phyloP scores from a whole-genome alignment of 129 eudicot species.

The Gnaphalium uliginosum region DNA sequence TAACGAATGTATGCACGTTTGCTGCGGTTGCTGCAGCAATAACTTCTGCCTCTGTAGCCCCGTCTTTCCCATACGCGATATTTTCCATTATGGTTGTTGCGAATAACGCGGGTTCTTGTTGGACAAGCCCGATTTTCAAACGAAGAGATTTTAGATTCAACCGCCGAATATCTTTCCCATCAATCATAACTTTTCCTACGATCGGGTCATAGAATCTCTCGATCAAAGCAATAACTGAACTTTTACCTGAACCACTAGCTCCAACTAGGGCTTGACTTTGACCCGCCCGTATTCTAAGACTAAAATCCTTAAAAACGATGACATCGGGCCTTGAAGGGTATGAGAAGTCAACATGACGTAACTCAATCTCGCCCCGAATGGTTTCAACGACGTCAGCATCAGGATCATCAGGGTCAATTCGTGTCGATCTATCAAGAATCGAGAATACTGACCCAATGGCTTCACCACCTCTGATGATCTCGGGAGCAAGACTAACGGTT shows the following conservation, averaged over 20 bases:
- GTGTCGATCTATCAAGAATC: slow-evolving; percentile 73
- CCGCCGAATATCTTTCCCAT: slow-evolving; percentile 91
- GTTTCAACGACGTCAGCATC: slow-evolving; percentile 78
- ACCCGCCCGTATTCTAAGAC: slow-evolving; percentile 89
- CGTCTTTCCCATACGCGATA: slow-evolving; percentile 93
- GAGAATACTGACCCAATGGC: slow-evolving; percentile 91
- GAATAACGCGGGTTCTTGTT: slow-evolving; percentile 89
- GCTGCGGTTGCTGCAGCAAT: slow-evolving; percentile 87
- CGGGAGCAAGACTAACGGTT: slow-evolving; percentile 95
- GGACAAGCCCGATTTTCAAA: slow-evolving; percentile 82
- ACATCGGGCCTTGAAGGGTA: slow-evolving; percentile 95
- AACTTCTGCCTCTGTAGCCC: slow-evolving; percentile 89
- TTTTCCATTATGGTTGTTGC: slow-evolving; percentile 88
- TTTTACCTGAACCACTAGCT: slow-evolving; percentile 97
- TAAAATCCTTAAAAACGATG: slow-evolving; percentile 71
- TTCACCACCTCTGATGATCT: slow-evolving; percentile 90
- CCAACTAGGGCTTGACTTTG: slow-evolving; percentile 98
- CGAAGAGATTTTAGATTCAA: slow-evolving; percentile 72
- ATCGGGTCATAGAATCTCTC: slow-evolving; percentile 90
- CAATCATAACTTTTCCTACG: slow-evolving; percentile 88
- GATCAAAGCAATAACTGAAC: slow-evolving; percentile 78
- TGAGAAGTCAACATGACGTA: slow-evolving; percentile 86
- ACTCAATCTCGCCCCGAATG: slow-evolving; percentile 83
- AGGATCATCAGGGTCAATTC: slow-evolving; percentile 82
- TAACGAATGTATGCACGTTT: slow-evolving; percentile 74